Evolutionary conservation across 2,329 filamentous ascomycete genomes (phyloP).

Genomic region (Botryotinia convoluta): DNA sequence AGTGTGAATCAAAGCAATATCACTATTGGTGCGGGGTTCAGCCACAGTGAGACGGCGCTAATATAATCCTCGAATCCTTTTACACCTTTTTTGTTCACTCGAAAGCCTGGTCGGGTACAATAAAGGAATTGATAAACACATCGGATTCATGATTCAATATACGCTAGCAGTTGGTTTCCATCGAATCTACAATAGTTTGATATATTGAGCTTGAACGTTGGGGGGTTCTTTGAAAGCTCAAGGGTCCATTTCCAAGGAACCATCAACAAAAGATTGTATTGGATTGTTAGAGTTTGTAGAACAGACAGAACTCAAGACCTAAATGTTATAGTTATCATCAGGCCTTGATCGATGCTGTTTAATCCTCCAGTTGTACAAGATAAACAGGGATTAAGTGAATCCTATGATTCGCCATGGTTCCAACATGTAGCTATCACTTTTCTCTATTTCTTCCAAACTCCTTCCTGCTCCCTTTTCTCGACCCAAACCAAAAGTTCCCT

Average conservation of each 20-base stretch:
- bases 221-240: neutral
- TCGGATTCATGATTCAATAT: neutral
- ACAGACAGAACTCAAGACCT: neutral
- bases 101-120: neutral
- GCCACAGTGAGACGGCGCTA: constrained; percentile 4
- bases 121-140: neutral
- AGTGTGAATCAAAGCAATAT: neutral
- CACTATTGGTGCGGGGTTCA: constrained; percentile 14
- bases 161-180: neutral
- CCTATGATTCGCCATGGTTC: neutral
- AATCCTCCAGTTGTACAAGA: neutral
- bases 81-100: neutral
- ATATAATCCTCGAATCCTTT: neutral
- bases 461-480: neutral
- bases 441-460: neutral
- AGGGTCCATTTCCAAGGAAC: neutral
- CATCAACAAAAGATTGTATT: neutral
- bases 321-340: neutral
- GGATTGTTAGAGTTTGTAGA: neutral
- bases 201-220: neutral
- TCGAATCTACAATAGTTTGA: neutral
- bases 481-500: neutral
- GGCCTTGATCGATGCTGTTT: neutral
- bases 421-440: neutral
- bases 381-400: neutral